Evolutionary conservation across 495 filamentous ascomycete genomes (phyloP), one percentile per base, ranked within the genome.

Genomic region (Neurospora tetraspora): DNA sequence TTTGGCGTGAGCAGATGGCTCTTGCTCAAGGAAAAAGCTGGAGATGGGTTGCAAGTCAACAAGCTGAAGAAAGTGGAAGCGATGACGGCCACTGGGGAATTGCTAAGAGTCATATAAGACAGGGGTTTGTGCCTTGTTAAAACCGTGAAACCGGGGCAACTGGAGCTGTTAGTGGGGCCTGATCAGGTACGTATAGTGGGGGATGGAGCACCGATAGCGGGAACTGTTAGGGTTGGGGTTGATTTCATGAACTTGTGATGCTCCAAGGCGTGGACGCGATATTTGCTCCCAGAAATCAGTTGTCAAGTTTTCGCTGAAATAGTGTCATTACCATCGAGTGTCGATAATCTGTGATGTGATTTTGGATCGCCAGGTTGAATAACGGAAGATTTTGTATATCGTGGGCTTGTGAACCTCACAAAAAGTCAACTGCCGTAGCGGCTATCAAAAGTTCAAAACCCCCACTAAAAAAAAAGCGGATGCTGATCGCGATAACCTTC

Each of bases 1-100:
- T 75, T 74, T 42, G 65, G 73, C 18, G 73, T 59, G 11, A 72
- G 42, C 71, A 72, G 68, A 42, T 77, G 65, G 68, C 73, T 73
- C 73, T 73, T 69, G 53, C 27, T 36, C 27, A 36, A 65, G 53
- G 53, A 65, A 65, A 65, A 65, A 18, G 27, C 27, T 65, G 27
- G 7, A 65, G 14, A 34, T 18, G 14, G 16, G 53, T 3, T 16
- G 53, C 53, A 61, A 61, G 27, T 61, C 5, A 65, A 65, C 53
- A 36, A 34, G 27, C 27, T 65, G 27, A 65, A 65, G 53, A 27
- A 61, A 65, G 34, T 36, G 34, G 34, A 36, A 36, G 53, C 53
- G 53, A 65, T 65, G 27, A 65, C 53, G 53, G 53, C 53, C 53
- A 27, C 27, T 34, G 27, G 53, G 68, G 43, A 71, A 39, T 18